A percentile compares a stretch with the other conserved stretches of the same genome.
phyloP scores from a whole-genome alignment of 2,329 filamentous ascomycete genomes.

The Diaporthe sp. region DNA sequence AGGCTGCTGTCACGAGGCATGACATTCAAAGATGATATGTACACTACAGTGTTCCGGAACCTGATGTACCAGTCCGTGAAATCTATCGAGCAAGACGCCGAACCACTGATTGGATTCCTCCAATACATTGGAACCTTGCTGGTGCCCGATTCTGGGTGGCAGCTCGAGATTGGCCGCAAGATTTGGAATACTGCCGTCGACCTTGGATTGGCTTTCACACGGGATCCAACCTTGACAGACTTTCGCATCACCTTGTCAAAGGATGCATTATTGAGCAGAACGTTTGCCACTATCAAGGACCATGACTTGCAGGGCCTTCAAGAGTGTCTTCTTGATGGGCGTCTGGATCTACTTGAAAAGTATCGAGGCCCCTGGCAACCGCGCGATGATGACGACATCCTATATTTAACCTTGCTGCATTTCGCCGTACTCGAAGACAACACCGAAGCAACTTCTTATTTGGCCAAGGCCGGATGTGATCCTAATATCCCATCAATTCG shows the following conservation, averaged over 20 bases:
- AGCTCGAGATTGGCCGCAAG: background rate
- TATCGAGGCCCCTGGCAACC: background rate
- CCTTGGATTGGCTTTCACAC: background rate
- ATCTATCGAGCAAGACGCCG: rapidly evolving
- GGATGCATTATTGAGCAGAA: background rate
- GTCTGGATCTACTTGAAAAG: background rate
- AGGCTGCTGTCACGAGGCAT: background rate
- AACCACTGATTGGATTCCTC: background rate
- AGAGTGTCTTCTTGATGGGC: background rate
- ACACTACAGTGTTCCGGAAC: rapidly evolving
- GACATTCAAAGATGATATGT: background rate
- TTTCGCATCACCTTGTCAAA: background rate
- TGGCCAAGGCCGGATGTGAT: background rate
- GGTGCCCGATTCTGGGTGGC: background rate
- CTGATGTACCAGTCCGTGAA: background rate
- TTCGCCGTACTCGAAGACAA: background rate
- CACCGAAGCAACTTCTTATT: background rate
- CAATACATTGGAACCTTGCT: background rate
- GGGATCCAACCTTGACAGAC: background rate
- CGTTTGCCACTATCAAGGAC: background rate
- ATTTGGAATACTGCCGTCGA: background rate
- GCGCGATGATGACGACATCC: background rate
- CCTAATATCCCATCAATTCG: background rate
- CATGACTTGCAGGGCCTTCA: background rate
- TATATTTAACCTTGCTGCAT: background rate